Percentiles rank a stretch among this genome's conserved stretches.
Conservation (phyloP, 148 eudicot genomes). For the Cornus controversa region DNA sequence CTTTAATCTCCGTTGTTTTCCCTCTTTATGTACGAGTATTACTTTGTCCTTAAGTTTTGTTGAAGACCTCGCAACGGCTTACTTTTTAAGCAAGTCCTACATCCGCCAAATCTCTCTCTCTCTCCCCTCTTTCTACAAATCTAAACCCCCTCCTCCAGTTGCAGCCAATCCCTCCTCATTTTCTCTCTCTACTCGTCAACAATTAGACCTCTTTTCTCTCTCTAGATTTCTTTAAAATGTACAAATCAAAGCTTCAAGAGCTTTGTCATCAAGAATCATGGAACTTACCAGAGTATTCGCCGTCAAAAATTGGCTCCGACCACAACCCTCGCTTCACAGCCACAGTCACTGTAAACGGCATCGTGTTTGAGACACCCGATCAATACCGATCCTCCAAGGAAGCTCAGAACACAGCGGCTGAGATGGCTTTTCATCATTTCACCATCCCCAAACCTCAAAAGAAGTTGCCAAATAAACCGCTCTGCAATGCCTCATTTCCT, state of each 20-base stretch:
- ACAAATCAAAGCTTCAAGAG: slow-evolving; percentile 48
- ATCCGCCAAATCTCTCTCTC: no score
- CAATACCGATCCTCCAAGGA: slow-evolving; percentile 43
- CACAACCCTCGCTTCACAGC: slow-evolving; percentile 55
- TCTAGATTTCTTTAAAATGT: slow-evolving; percentile 22
- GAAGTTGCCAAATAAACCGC: slow-evolving; percentile 6
- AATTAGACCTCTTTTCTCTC: no score
- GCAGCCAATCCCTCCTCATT: no score
- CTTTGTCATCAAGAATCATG: slow-evolving; percentile 42
- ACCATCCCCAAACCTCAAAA: slow-evolving; percentile 18
- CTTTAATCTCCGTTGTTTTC: no score
- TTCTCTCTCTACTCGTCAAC: no score
- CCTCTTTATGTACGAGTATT: no score
- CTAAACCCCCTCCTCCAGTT: no score
- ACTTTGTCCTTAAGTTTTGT: no score
- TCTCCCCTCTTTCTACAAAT: no score
- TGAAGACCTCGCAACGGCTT: no score
- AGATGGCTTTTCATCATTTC: slow-evolving; percentile 44
- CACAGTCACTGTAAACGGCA: slow-evolving; percentile 41
- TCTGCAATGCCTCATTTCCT: slow-evolving; percentile 6
- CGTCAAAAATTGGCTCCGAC: slow-evolving; percentile 41
- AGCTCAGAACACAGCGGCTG: slow-evolving; percentile 67
- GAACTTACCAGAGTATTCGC: slow-evolving; percentile 44
- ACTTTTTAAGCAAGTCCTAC: no score
- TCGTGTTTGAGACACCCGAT: slow-evolving; percentile 21